Conservation (phyloP, 1,284 basidiomycete genomes). For the Fomitopsis palustris region DNA sequence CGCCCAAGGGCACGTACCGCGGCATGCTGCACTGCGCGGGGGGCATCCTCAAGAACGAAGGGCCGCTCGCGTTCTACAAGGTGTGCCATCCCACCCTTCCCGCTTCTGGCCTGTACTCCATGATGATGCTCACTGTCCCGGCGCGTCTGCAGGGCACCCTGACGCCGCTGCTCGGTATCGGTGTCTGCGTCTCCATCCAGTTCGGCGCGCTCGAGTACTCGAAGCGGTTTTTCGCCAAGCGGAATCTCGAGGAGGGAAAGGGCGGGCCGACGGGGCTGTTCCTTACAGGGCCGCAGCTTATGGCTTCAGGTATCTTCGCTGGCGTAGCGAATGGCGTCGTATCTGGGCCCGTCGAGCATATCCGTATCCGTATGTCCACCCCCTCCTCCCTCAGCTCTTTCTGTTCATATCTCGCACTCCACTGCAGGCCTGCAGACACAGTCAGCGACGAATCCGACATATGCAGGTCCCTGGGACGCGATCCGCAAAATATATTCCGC, state of each 20-base stretch:
- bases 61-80: constrained; percentile 95
- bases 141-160: constrained; percentile 71
- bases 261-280: constrained; percentile 59
- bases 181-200: constrained; percentile 94
- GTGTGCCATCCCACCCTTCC: constrained; percentile 32
- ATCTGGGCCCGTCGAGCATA: constrained; percentile 95
- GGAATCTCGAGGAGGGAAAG: constrained; percentile 49
- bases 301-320: constrained; percentile 77
- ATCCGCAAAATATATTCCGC: constrained; percentile 75
- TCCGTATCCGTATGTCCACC: constrained; percentile 85
- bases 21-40: constrained; percentile 89
- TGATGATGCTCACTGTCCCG: neutral
- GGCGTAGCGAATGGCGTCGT: constrained; percentile 91
- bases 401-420: neutral
- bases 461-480: constrained; percentile 85
- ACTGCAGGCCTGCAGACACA: constrained; percentile 82
- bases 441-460: constrained; percentile 66
- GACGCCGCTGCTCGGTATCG: constrained; percentile 91
- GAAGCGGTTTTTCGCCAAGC: constrained; percentile 78
- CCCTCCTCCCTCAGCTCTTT: constrained; percentile 5
- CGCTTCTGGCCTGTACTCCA: neutral
- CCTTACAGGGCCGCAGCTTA: constrained; percentile 66
- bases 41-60: constrained; percentile 87
- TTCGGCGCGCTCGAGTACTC: constrained; percentile 90
- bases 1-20: constrained; percentile 85